Conservation (phyloP, 768 basidiomycete genomes). For the Trametes coccinea region DNA sequence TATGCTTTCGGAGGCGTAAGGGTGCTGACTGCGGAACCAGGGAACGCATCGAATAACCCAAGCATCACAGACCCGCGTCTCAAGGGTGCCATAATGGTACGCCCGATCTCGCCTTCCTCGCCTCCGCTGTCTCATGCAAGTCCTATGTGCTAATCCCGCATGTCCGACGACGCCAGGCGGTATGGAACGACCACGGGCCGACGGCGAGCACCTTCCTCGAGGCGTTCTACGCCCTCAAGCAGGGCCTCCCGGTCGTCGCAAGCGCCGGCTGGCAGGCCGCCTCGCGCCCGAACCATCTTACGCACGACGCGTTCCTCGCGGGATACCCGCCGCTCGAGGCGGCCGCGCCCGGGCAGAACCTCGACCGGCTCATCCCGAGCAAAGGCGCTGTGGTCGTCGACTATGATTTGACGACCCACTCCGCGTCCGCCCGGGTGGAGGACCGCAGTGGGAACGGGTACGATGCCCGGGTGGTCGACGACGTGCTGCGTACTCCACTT, state of each 20-base stretch:
- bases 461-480: conserved; percentile 15
- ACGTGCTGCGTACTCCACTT: conserved; percentile 25
- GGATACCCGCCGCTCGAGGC: conserved; percentile 25
- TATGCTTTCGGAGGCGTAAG: neutral
- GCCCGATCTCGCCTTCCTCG: neutral
- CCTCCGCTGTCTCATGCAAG: neutral
- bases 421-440: neutral
- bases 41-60: conserved; percentile 31
- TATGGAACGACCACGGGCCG: conserved; percentile 33
- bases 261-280: conserved; percentile 28
- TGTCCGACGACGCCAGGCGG: conserved; percentile 13
- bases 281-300: conserved; percentile 28
- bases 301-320: conserved; percentile 25
- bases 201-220: conserved; percentile 30
- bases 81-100: conserved; percentile 29
- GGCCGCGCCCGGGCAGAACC: conserved; percentile 28
- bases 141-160: neutral
- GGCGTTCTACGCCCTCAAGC: conserved; percentile 29
- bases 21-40: conserved; percentile 7
- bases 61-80: conserved; percentile 23
- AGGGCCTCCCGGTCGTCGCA: conserved; percentile 29
- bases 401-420: conserved; percentile 16
- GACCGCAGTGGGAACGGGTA: conserved; percentile 29
- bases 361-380: conserved; percentile 26
- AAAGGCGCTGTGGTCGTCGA: conserved; percentile 19